Evolutionary conservation across 352 stramenopile genomes (phyloP), one percentile per base, ranked within the genome.

Genomic region (Ophiocytium majus): DNA sequence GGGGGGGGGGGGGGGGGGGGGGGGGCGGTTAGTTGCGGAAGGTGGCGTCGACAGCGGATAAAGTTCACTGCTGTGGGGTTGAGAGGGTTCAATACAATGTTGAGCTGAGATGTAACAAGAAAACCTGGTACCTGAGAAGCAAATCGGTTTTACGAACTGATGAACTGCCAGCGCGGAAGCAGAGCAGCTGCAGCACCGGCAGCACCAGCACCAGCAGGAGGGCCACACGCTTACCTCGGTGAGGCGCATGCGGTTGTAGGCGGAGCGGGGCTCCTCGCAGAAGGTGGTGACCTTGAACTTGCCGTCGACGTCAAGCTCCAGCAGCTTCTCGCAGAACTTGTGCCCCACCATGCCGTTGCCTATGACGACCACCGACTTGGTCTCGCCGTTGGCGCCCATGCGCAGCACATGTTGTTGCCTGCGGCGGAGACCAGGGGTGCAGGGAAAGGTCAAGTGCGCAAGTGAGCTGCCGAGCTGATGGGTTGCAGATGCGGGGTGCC

Each of bases 181-280:
- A n/a, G n/a, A n/a, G 28, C 19, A 66, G 19, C 57, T 66, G 57
- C 57, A 66, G 57, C 28, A 71, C 23, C 28, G 28, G 19, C 19
- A 71, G 23, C 28, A 71, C 23, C 19, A 23, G 28, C 23, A 71
- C 57, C 23, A 71, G 28, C 23, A 71, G 19, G 23, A n/a, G 43
- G 43, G 14, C 43, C 14, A 57, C 14, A 17, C 17, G 10, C 34
- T 17, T 82, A 88, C 84, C 81, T 88, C 84, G 0, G 84, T 88
- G 0, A 98, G 91, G 82, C 94, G 92, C 89, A 98, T 95, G 63
- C 94, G 93, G 89, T 98, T 97, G 90, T 98, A 98, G 81, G 95
- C 94, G 76, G 93, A 90, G 32, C 93, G 89, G 34, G 91, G 93
- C 88, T 98, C 94, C 85, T 98, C 94, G 80, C 94, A 96, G 89